A percentile compares a stretch with the other conserved stretches of the same genome.
phyloP scores from a whole-genome alignment of 2,329 filamentous ascomycete species.

The Gnomoniopsis sp. region DNA sequence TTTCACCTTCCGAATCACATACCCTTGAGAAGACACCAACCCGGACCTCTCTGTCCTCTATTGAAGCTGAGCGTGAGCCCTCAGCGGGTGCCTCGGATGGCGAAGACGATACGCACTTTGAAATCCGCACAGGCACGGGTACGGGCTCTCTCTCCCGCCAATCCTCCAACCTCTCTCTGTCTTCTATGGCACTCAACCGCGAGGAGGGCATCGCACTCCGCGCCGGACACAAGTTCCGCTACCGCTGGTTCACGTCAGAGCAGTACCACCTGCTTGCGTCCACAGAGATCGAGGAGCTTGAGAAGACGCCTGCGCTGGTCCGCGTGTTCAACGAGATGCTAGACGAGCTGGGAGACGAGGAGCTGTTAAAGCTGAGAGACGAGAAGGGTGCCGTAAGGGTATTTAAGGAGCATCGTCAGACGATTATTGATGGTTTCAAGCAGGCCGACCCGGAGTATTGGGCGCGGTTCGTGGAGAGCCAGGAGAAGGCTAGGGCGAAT shows the following conservation, averaged over 20 bases:
- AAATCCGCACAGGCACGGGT: slow-evolving; percentile 1
- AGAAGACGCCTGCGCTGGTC: slow-evolving; percentile 46
- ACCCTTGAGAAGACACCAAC: slow-evolving; percentile 23
- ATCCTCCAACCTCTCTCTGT: slow-evolving; percentile 48
- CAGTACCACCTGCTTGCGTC: slow-evolving; percentile 45
- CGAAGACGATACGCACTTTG: slow-evolving; percentile 46
- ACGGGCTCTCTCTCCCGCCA: slow-evolving; percentile 42
- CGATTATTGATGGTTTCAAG: slow-evolving; percentile 47
- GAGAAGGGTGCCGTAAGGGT: slow-evolving; percentile 58
- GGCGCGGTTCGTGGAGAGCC: slow-evolving; percentile 59
- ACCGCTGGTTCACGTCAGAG: slow-evolving; percentile 48
- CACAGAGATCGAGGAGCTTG: slow-evolving; percentile 44
- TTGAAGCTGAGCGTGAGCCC: slow-evolving; percentile 34
- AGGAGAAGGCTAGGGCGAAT: slow-evolving; percentile 57
- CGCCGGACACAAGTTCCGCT: slow-evolving; percentile 54
- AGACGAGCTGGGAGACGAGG: slow-evolving; percentile 58
- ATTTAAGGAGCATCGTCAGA: slow-evolving; percentile 55
- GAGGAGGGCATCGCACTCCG: slow-evolving; percentile 57
- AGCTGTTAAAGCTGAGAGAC: slow-evolving; percentile 49
- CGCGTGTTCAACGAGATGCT: slow-evolving; percentile 59
- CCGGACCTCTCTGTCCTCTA: slow-evolving; percentile 28
- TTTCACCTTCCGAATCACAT: slow-evolving; percentile 22
- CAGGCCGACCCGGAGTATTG: slow-evolving; percentile 65
- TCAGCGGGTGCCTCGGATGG: slow-evolving; percentile 39
- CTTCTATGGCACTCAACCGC: slow-evolving; percentile 50